These are phyloP conservation scores for Nannizziopsis arthrosporioides DNA, from an alignment of 2,329 filamentous ascomycete genomes.

Conservation along the genomic window DNA sequence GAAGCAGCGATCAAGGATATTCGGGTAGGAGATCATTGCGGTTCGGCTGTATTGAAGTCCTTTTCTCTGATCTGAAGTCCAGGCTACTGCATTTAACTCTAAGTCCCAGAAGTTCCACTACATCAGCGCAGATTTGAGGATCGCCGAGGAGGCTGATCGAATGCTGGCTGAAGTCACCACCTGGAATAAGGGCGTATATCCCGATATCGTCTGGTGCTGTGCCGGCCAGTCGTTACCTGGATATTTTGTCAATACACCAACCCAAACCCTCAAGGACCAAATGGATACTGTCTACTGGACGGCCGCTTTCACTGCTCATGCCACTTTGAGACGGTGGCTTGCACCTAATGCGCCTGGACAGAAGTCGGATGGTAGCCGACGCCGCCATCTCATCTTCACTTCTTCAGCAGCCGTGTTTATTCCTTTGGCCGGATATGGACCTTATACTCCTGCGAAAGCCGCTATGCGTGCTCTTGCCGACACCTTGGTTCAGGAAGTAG, in stretches of 20 bases:
- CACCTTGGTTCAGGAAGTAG: constrained; percentile 67
- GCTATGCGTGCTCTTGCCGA: constrained; percentile 77
- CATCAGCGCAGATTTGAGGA: constrained; percentile 71
- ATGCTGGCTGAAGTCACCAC: constrained; percentile 59
- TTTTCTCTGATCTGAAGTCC: constrained; percentile 11
- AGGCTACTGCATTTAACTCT: constrained; percentile 55
- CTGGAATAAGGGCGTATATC: constrained; percentile 64
- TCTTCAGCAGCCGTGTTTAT: constrained; percentile 64
- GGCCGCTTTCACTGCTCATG: constrained; percentile 72
- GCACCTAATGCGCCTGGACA: constrained; percentile 24
- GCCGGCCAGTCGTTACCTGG: constrained; percentile 64
- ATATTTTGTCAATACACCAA: constrained; percentile 64
- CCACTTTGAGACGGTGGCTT: constrained; percentile 65
- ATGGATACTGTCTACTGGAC: constrained; percentile 94
- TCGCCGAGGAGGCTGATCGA: constrained; percentile 54
- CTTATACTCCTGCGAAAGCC: constrained; percentile 75
- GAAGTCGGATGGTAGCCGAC: constrained; percentile 24
- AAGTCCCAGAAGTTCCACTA: constrained; percentile 65
- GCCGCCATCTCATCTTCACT: constrained; percentile 76
- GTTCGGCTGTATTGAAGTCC: not conserved
- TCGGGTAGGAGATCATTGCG: constrained; percentile 38
- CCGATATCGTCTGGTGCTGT: constrained; percentile 84
- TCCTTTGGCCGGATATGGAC: constrained; percentile 66
- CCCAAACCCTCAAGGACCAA: constrained; percentile 56
- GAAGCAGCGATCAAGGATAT: constrained; percentile 56